A percentile compares a stretch with the other conserved stretches of the same genome.
phyloP scores from a whole-genome alignment of 352 stramenopile species.

The Aphanomyces cochlioides region DNA sequence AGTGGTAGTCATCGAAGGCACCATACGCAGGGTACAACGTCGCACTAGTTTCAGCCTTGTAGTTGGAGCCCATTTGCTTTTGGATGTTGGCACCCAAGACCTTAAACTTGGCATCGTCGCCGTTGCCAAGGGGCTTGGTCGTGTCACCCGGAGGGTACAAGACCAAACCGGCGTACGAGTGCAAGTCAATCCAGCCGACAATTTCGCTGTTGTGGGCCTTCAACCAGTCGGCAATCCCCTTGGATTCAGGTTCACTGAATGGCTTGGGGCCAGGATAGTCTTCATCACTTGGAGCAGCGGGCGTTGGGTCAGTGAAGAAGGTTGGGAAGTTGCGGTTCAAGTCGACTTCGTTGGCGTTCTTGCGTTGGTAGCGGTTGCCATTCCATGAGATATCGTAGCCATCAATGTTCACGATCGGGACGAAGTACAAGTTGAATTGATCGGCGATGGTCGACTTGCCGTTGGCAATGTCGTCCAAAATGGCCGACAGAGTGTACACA shows the following conservation, averaged over 20 bases:
- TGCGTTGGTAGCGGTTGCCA: constrained; percentile 59
- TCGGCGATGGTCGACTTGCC: constrained; percentile 31
- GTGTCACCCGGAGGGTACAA: constrained; percentile 48
- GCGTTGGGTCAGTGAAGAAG: constrained; percentile 29
- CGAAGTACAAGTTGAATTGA: constrained; percentile 36
- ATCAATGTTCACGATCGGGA: constrained; percentile 41
- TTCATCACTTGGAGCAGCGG: constrained; percentile 28
- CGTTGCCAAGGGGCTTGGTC: constrained; percentile 42
- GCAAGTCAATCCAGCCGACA: constrained; percentile 34
- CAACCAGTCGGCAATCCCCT: constrained; percentile 26
- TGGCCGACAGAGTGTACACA: constrained; percentile 35
- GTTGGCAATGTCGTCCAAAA: constrained; percentile 36
- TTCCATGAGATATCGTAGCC: constrained; percentile 41
- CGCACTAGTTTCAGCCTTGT: constrained; percentile 29
- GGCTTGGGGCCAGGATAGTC: constrained; percentile 34
- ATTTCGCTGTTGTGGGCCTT: neutral
- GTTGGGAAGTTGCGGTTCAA: constrained; percentile 40
- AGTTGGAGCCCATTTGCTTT: neutral
- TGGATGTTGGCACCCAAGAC: constrained; percentile 29
- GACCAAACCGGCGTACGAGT: constrained; percentile 34
- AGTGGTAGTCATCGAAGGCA: constrained; percentile 37
- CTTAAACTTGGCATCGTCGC: constrained; percentile 44
- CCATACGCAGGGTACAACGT: constrained; percentile 39
- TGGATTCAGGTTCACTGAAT: constrained; percentile 36
- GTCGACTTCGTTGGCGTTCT: constrained; percentile 42